Base-by-base conservation (phyloP, 2,329 filamentous ascomycete genomes). In the Mollisia scopiformis region DNA sequence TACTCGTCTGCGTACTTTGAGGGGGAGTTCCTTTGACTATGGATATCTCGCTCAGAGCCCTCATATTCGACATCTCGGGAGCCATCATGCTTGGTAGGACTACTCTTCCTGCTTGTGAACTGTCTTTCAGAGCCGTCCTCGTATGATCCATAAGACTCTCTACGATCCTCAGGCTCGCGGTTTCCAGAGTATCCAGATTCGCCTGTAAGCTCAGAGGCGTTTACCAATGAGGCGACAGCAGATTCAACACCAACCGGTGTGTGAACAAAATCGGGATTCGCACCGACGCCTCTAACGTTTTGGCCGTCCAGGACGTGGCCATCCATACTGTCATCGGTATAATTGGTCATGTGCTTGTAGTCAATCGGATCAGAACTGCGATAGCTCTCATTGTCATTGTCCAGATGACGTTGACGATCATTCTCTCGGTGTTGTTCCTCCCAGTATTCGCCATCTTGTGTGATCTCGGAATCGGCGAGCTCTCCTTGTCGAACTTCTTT, bases 211-310 rank as follows among this genome's bases (percentile, higher is more conserved):
- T 89, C 84, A 0, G 92, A 94, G 19, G 93, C 92, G 68, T 95
- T 89, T 1, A 88, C 79, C 6, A 98, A 80, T 16, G 93, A 97
- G 7, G 94, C 94, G 11, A 98, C 93, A 10, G 90, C 91, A 14
- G 93, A 97, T 75, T 97, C 93, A 0, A 96, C 88, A 2, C 85
- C 92, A 33, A 87, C 72, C 1, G 85, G 86, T 1, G 86, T 88
- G 68, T 93, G 87, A 2, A 96, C 83, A 71, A 92, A 89, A 66
- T 91, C 83, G 1, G 92, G 89, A 68, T 91, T 96, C 11, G 88
- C 87, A 43, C 84, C 89, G 50, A 92, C 77, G 21, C 84, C 86
- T 30, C 84, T 86, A 27, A 97, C 86, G 58, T 91, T 85, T 68
- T 91, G 90, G 31, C 87, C 88, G 23, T 87, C 82, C 31, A 84